These are phyloP conservation scores for Talaromyces sp. DNA, from an alignment of 2,329 filamentous ascomycete species.

Conservation along the genomic window DNA sequence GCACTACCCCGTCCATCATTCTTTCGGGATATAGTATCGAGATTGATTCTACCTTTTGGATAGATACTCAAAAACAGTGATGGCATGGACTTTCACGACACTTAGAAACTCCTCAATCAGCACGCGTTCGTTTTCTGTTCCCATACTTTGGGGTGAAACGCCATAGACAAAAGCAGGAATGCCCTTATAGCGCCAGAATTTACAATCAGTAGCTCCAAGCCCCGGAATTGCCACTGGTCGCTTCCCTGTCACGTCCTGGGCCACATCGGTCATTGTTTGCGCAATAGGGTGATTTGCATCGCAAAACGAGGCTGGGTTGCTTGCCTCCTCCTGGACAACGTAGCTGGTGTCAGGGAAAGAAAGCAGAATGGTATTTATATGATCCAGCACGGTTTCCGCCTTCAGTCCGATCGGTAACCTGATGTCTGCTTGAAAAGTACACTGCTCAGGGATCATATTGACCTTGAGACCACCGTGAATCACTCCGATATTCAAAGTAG, in stretches of 20 bases:
- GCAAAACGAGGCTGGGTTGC: conserved; percentile 27
- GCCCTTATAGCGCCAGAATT: conserved; percentile 32
- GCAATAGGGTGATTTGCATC: conserved; percentile 27
- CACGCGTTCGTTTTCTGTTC: conserved; percentile 1
- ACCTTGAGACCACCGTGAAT: conserved; percentile 38
- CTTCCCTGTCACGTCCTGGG: conserved; percentile 18
- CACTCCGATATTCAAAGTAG: conserved; percentile 37
- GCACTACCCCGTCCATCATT: background rate
- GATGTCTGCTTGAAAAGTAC: conserved; percentile 35
- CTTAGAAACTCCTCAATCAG: conserved; percentile 7
- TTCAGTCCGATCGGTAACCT: conserved; percentile 34
- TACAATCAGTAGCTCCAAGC: conserved; percentile 37
- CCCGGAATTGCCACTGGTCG: conserved; percentile 29
- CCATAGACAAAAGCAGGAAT: conserved; percentile 35
- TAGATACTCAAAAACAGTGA: conserved; percentile 4
- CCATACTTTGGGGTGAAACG: conserved; percentile 4
- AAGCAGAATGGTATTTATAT: conserved; percentile 14
- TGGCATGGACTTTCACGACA: conserved; percentile 1
- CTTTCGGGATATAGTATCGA: background rate
- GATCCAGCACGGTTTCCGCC: conserved; percentile 20
- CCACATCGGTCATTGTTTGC: conserved; percentile 18
- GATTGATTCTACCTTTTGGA: background rate
- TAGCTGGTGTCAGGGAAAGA: conserved; percentile 21
- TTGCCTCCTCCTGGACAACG: conserved; percentile 26
- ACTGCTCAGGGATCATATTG: conserved; percentile 37